Evolutionary conservation across 1,284 basidiomycete genomes (phyloP).

Genomic region (Afroboletus lepidellus): DNA sequence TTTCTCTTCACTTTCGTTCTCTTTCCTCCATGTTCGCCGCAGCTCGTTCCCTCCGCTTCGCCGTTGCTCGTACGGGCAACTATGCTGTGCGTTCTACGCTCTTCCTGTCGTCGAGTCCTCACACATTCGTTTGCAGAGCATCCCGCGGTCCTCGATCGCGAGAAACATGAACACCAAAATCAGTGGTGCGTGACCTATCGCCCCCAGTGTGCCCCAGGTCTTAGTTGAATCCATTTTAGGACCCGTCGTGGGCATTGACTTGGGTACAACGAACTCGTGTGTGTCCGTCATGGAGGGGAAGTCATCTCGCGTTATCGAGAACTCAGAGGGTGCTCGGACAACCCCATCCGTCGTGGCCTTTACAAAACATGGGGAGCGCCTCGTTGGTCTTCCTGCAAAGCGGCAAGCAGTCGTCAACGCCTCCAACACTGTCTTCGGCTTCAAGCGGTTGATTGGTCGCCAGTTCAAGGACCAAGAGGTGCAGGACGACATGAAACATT

Average conservation of each 20-base stretch:
- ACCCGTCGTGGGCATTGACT: slow-evolving; percentile 81
- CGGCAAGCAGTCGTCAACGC: slow-evolving; percentile 97
- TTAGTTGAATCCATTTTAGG: slow-evolving; percentile 39
- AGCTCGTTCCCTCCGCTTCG: slow-evolving; percentile 58
- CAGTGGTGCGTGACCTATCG: slow-evolving; percentile 48
- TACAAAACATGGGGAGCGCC: slow-evolving; percentile 91
- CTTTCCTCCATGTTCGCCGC: slow-evolving; percentile 60
- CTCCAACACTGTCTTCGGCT: slow-evolving; percentile 91
- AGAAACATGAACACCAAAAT: slow-evolving; percentile 85
- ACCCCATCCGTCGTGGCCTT: slow-evolving; percentile 99
- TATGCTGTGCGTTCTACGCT: slow-evolving; percentile 54
- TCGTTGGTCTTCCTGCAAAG: slow-evolving; percentile 95
- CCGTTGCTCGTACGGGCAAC: slow-evolving; percentile 58
- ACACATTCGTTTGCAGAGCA: slow-evolving; percentile 41
- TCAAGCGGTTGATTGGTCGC: slow-evolving; percentile 96
- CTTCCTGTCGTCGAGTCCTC: background rate
- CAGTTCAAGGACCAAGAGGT: slow-evolving; percentile 94
- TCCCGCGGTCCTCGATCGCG: slow-evolving; percentile 69
- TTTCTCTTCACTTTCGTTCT: slow-evolving; percentile 31
- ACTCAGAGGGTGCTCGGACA: slow-evolving; percentile 95
- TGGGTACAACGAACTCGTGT: slow-evolving; percentile 91
- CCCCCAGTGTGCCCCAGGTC: background rate
- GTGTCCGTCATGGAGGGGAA: slow-evolving; percentile 96
- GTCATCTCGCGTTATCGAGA: slow-evolving; percentile 93
- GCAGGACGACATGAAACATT: slow-evolving; percentile 84